Evolutionary conservation across 768 basidiomycete genomes (phyloP).

Genomic region (Tremella yokohamensis): DNA sequence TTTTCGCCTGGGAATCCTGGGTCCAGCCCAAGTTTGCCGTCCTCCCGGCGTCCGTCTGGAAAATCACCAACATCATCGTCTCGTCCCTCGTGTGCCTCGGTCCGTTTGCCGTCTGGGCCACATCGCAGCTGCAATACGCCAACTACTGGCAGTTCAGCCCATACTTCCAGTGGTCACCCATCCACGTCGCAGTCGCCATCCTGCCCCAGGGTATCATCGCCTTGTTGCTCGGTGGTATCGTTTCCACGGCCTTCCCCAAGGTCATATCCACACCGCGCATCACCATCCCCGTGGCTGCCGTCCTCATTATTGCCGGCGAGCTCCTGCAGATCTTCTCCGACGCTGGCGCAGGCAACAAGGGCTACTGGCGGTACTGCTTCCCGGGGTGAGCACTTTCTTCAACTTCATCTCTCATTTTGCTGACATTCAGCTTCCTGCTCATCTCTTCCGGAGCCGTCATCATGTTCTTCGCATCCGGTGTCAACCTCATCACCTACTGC

Average conservation of each 20-base stretch:
- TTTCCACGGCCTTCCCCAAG: slow-evolving; percentile 24
- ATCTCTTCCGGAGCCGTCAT: slow-evolving; percentile 37
- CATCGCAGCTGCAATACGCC: slow-evolving; percentile 39
- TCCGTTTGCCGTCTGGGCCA: slow-evolving; percentile 44
- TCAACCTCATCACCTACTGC: slow-evolving; percentile 38
- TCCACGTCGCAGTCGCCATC: slow-evolving; percentile 41
- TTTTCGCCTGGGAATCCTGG: slow-evolving; percentile 57
- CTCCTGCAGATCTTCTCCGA: background rate
- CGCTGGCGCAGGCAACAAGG: slow-evolving; percentile 17
- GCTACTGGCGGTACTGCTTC: slow-evolving; percentile 48
- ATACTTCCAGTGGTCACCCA: slow-evolving; percentile 34
- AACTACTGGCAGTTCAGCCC: slow-evolving; percentile 17
- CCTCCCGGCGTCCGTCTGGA: slow-evolving; percentile 38
- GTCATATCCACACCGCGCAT: slow-evolving; percentile 34
- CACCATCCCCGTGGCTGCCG: slow-evolving; percentile 33
- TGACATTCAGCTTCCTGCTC: slow-evolving; percentile 7
- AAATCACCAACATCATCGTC: slow-evolving; percentile 42
- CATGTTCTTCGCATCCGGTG: slow-evolving; percentile 23
- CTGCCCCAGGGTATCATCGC: slow-evolving; percentile 42
- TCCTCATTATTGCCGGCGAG: slow-evolving; percentile 20
- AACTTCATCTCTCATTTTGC: background rate
- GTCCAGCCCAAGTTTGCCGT: slow-evolving; percentile 54
- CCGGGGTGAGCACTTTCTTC: slow-evolving; percentile 20
- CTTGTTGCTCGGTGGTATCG: slow-evolving; percentile 29
- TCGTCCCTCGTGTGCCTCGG: slow-evolving; percentile 20